Percentiles rank a stretch among this genome's conserved stretches.
Evolutionary conservation across 2,329 filamentous ascomycete genomes (phyloP).

Genomic region (Neonectria ditissima): DNA sequence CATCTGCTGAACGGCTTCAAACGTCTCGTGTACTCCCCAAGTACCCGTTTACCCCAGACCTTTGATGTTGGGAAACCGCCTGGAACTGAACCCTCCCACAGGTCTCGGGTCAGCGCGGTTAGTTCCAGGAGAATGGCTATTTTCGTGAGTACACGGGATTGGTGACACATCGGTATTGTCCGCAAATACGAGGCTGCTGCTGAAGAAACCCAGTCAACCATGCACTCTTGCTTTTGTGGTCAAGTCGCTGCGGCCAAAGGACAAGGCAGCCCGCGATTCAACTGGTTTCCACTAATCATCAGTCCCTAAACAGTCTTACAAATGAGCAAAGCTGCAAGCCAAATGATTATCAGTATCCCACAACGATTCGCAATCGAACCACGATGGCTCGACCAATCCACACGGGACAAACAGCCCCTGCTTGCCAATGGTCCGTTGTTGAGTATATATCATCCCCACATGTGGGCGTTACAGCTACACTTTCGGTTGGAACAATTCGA

Average conservation of each 20-base stretch:
- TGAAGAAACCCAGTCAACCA: slow-evolving; percentile 27
- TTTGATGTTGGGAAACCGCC: slow-evolving; percentile 12
- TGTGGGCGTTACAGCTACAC: background rate
- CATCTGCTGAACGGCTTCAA: background rate
- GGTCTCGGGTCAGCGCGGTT: slow-evolving; percentile 25
- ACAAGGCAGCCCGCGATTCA: background rate
- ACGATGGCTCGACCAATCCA: slow-evolving; percentile 17
- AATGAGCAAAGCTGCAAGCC: background rate
- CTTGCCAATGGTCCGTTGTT: background rate
- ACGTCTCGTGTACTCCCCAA: slow-evolving; percentile 3
- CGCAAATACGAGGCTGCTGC: slow-evolving; percentile 39
- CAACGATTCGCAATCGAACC: background rate
- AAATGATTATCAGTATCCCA: background rate
- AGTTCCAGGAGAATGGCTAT: slow-evolving; percentile 15
- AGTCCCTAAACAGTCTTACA: background rate
- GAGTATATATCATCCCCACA: slow-evolving; percentile 5
- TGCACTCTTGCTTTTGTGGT: slow-evolving; percentile 13
- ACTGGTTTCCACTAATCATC: slow-evolving; percentile 4
- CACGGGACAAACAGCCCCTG: slow-evolving; percentile 14
- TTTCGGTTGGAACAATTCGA: background rate
- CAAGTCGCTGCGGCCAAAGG: background rate
- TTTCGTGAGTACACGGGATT: slow-evolving; percentile 29
- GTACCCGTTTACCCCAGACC: slow-evolving; percentile 21
- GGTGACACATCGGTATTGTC: slow-evolving; percentile 32
- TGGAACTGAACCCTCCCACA: slow-evolving; percentile 23